Evolutionary conservation across 345 rosid species (phyloP), one percentile per base, ranked within the genome.

Genomic region (Trapa incisa): DNA sequence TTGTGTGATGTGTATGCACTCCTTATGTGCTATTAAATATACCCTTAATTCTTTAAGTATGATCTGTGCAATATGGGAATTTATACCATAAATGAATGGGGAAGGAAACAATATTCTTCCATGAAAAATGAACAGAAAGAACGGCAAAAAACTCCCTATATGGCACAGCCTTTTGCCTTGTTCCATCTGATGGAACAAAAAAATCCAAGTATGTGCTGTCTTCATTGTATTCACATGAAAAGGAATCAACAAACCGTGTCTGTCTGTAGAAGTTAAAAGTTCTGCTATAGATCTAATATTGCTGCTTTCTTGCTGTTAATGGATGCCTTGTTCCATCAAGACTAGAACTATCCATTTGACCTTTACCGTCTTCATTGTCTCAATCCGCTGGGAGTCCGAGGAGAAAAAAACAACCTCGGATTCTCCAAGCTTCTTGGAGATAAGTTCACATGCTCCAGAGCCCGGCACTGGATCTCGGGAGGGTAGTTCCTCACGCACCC

Each of bases 401-500:
- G 74, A 47, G 70, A 66, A n/a, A 66, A 36, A 48, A 56, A 63
- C 9, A 17, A 8, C 67, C 70, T 66, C 41, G 70, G 50, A 36
- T 33, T 48, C 53, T 72, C 74, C 47, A 32, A 10, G 53, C 70
- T 66, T 82, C 89, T 83, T 10, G 97, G 97, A 57, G 97, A 94
- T 80, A 94, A 77, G 81, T 80, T 86, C 9, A 89, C 88, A 72
- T 84, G 89, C 81, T 94, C 97, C 71, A 94, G 67, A 43, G 93
- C 97, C 60, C 79, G 87, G 80, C 84, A 85, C 72, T 91, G 97
- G 75, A 91, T 96, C 70, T 83, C 82, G 2, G 87, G 77, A 3
- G 99, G 99, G 72, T 83, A 89, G 72, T 91, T 93, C 75, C 96
- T 85, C 16, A 94, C 96, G 29, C 93, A 91, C 65, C 99, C 89